Percentiles rank a stretch among this genome's conserved stretches.
These are phyloP conservation scores for Hypoxylon lenormandii DNA, from an alignment of 495 filamentous ascomycete species.

Conservation along the genomic window DNA sequence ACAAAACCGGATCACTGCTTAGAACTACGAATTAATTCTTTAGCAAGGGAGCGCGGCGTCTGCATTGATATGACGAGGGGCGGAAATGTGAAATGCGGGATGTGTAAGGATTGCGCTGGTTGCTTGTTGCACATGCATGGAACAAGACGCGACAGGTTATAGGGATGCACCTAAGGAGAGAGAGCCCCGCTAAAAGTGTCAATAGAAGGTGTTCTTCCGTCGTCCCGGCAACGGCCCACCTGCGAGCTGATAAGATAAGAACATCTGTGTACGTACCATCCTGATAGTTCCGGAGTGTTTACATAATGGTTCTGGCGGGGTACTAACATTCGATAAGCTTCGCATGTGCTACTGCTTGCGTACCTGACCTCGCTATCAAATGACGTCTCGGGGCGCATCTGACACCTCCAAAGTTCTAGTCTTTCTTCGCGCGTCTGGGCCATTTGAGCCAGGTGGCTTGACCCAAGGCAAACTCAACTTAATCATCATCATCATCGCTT, in stretches of 20 bases:
- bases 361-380: constrained; percentile 35
- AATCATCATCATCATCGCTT: not conserved
- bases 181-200: constrained; percentile 35
- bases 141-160: constrained; percentile 26
- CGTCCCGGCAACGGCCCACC: constrained; percentile 24
- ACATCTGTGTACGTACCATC: too few relatives aligned
- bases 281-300: too few relatives aligned
- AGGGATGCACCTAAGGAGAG: too few relatives aligned
- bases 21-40: constrained; percentile 12
- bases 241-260: too few relatives aligned
- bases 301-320: not conserved
- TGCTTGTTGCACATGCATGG: constrained; percentile 7
- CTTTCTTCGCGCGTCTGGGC: constrained; percentile 13
- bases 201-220: constrained; percentile 32
- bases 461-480: constrained; percentile 11
- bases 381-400: constrained; percentile 43
- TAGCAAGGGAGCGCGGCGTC: not conserved
- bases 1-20: not conserved
- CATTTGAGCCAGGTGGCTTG: constrained; percentile 7
- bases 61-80: constrained; percentile 5
- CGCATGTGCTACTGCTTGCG: constrained; percentile 8
- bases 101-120: constrained; percentile 5
- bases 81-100: constrained; percentile 19
- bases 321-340: not conserved
- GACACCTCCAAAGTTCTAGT: constrained; percentile 7